Percentiles rank a stretch among this genome's conserved stretches.
Conservation (phyloP, 2,329 filamentous ascomycete species). For the Calonectria honghensis region DNA sequence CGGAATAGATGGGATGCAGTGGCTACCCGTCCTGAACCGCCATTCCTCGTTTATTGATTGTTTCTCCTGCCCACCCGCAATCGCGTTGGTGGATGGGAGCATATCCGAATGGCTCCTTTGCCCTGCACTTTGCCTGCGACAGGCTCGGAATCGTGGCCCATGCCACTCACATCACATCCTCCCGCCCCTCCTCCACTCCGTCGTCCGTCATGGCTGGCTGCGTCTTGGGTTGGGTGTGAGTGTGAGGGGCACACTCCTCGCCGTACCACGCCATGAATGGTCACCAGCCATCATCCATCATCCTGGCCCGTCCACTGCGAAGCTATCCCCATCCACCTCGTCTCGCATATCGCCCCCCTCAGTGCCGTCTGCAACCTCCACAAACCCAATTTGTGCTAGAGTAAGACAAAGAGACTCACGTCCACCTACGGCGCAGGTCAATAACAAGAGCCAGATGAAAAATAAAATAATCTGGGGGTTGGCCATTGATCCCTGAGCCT, state of each 20-base stretch:
- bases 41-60: constrained; percentile 25
- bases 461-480: constrained; percentile 30
- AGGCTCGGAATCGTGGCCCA: constrained; percentile 29
- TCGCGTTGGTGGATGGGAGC: constrained; percentile 1
- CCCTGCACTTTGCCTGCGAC: constrained; percentile 14
- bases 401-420: constrained; percentile 25
- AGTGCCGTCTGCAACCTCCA: constrained; percentile 37
- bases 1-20: constrained; percentile 1
- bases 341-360: constrained; percentile 26
- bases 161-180: constrained; percentile 37
- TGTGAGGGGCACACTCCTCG: constrained; percentile 18
- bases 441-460: background rate
- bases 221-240: constrained; percentile 29
- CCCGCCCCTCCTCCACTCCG: constrained; percentile 38
- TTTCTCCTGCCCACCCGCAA: background rate
- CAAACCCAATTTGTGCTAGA: constrained; percentile 13
- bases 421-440: constrained; percentile 11
- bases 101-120: constrained; percentile 13
- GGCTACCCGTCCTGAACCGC: constrained; percentile 2
- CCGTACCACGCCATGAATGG: constrained; percentile 31
- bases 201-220: constrained; percentile 28
- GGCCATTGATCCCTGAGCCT: constrained; percentile 24
- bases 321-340: constrained; percentile 31
- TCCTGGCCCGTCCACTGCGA: constrained; percentile 24
- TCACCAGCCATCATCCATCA: constrained; percentile 37